Base-by-base conservation (phyloP, 371 early-diverging fungal genomes). In the Zancudomyces culisetae region DNA sequence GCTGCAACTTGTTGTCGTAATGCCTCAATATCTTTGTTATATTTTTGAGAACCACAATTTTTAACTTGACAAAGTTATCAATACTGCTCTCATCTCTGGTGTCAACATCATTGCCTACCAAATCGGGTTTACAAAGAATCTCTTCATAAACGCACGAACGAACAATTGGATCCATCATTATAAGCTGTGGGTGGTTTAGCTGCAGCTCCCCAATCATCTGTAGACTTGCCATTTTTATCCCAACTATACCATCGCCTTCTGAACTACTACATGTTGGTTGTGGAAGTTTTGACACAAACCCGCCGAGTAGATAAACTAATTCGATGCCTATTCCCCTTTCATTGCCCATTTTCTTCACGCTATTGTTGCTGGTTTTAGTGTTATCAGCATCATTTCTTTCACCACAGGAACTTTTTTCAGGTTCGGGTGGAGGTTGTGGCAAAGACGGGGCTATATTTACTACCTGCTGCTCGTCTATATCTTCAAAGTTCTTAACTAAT, bases 401-500 rank as follows among this genome's bases (percentile, higher is more conserved):
- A n/a, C n/a, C n/a, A n/a, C n/a, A n/a, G n/a, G n/a, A n/a, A n/a
- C n/a, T n/a, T n/a, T n/a, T n/a, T 35, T 35, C 35, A 15, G 35
- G 6, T 6, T 35, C 35, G 6, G 35, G 35, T 35, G 35, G 35
- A 15, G 15, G 10, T 35, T 10, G 6, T 15, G 15, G 35, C 10
- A 10, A 6, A 6, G 15, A 35, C 6, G 15, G 6, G 15, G 35
- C 35, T 10, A 15, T 35, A 10, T 6, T 10, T 35, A 10, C 35
- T 6, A 15, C 6, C 35, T 63, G 53, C 24, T 68, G 55, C 27
- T 62, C 51, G 18, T 72, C 66, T 18, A 70, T 67, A 54, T 64
- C 56, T 35, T 88, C 85, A 68, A 89, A 87, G 43, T 82, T 76
- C 28, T 80, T 75, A 29, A 82, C 78, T 3, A 87, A 56, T 27